Percentiles rank a stretch among this genome's conserved stretches.
These are phyloP conservation scores for Penicillium ochrochloron DNA, from an alignment of 495 filamentous ascomycete genomes.

Conservation along the genomic window DNA sequence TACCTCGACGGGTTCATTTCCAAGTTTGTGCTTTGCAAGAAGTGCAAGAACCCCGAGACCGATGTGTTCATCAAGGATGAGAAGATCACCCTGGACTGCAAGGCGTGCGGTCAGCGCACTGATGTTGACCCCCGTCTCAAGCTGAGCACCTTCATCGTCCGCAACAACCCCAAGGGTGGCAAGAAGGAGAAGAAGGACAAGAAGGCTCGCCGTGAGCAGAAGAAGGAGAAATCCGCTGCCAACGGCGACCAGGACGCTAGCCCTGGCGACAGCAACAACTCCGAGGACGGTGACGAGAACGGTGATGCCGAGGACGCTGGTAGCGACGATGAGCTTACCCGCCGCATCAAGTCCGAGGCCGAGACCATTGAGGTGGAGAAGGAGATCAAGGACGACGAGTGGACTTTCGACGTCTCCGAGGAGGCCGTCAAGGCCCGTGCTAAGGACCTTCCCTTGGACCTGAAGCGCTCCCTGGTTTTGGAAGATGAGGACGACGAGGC, in stretches of 20 bases:
- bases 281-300: conserved; percentile 65
- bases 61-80: conserved; percentile 93
- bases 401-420: conserved; percentile 93
- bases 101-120: conserved; percentile 92
- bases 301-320: conserved; percentile 76
- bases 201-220: conserved; percentile 77
- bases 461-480: conserved; percentile 86
- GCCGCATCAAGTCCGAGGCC: conserved; percentile 83
- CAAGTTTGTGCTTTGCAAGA: conserved; percentile 98
- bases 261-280: conserved; percentile 74
- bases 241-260: conserved; percentile 75
- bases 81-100: conserved; percentile 91
- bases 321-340: conserved; percentile 91
- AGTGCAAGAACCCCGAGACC: conserved; percentile 99
- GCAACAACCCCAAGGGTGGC: conserved; percentile 91
- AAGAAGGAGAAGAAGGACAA: conserved; percentile 94
- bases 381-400: conserved; percentile 82
- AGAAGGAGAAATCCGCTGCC: conserved; percentile 62
- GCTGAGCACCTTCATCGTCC: conserved; percentile 95
- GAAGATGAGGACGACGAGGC: conserved; percentile 85
- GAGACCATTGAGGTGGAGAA: conserved; percentile 68
- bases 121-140: conserved; percentile 92
- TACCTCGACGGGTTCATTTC: conserved; percentile 97
- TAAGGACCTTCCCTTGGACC: conserved; percentile 84
- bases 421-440: conserved; percentile 94